Evolutionary conservation across 2,329 filamentous ascomycete genomes (phyloP).

Genomic region (Fusarium keratoplasticum): DNA sequence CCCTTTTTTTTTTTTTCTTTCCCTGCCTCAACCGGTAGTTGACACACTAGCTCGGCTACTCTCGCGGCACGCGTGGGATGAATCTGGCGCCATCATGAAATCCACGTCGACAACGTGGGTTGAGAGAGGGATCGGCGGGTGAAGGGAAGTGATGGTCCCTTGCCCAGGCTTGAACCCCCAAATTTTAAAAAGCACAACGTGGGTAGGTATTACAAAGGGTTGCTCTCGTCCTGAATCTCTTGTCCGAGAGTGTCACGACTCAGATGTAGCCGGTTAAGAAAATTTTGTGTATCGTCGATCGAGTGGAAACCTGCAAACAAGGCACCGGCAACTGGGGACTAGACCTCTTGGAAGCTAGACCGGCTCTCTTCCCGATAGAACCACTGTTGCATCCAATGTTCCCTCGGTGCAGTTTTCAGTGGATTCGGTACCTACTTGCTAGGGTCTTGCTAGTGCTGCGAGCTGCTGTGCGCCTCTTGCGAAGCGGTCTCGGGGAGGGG

Average conservation of each 20-base stretch:
- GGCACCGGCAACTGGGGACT: neutral
- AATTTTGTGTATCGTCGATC: neutral
- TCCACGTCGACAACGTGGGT: slow-evolving; percentile 1
- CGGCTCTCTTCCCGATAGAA: neutral
- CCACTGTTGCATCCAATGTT: neutral
- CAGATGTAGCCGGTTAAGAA: neutral
- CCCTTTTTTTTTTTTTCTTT: neutral
- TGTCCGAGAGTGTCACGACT: neutral
- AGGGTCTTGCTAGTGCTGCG: neutral
- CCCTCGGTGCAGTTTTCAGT: neutral
- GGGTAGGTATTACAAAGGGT: neutral
- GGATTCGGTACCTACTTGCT: slow-evolving; percentile 3
- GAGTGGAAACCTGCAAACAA: neutral
- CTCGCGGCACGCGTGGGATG: neutral
- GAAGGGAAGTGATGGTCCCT: neutral
- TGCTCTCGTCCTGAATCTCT: neutral
- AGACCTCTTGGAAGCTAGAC: neutral
- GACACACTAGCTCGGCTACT: neutral
- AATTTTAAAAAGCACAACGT: neutral
- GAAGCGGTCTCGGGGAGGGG: neutral
- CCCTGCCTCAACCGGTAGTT: slow-evolving; percentile 1
- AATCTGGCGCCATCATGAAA: neutral
- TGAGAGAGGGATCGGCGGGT: slow-evolving; percentile 5
- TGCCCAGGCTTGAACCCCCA: neutral
- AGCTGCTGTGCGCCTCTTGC: neutral